phyloP scores from a whole-genome alignment of 1,139 yeast genomes.

The Protomyces inouyei region DNA sequence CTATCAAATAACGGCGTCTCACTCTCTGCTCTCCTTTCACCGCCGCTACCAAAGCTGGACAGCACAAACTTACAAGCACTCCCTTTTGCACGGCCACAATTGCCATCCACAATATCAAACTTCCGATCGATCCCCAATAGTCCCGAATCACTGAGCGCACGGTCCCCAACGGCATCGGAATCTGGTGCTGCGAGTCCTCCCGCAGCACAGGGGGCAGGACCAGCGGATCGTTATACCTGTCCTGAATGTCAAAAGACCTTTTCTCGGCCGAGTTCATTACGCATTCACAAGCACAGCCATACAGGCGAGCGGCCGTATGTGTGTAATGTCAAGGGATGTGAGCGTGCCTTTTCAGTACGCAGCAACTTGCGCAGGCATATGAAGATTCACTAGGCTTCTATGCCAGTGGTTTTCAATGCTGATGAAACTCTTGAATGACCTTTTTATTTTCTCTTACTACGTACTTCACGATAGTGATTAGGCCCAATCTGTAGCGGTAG shows the following conservation, averaged over 20 bases:
- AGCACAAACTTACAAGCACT: background rate
- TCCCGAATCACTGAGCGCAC: background rate
- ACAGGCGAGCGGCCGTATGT: constrained; percentile 78
- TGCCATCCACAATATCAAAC: background rate
- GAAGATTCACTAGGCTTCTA: constrained; percentile 30
- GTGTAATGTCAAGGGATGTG: constrained; percentile 65
- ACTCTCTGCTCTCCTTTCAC: background rate
- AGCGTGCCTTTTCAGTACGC: constrained; percentile 67
- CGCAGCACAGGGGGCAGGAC: background rate
- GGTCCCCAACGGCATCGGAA: background rate
- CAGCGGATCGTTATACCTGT: constrained; percentile 46
- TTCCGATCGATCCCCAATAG: background rate
- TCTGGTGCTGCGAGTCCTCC: background rate
- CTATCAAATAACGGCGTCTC: background rate
- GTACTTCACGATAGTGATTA: no score
- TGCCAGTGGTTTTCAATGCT: background rate
- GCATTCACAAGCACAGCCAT: constrained; percentile 76
- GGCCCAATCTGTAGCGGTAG: no score
- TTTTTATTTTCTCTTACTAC: no score
- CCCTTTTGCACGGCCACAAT: background rate
- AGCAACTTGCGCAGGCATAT: constrained; percentile 75
- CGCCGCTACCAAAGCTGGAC: background rate
- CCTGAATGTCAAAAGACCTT: constrained; percentile 69
- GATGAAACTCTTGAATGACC: no score
- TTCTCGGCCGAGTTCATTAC: constrained; percentile 73